These are phyloP conservation scores for Myrica gale DNA, from an alignment of 306 rosid genomes.

Conservation along the genomic window DNA sequence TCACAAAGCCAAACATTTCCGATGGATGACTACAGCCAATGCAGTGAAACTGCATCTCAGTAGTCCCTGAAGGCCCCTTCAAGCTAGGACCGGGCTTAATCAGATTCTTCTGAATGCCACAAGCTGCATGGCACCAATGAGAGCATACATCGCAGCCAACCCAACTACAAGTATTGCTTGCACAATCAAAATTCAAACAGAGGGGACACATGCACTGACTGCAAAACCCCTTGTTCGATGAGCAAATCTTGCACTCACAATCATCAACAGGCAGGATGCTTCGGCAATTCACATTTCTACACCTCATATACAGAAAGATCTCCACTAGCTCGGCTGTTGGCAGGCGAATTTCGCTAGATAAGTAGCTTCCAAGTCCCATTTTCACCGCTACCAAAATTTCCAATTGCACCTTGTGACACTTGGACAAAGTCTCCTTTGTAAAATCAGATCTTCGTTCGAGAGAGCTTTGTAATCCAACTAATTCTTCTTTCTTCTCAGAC, in stretches of 20 bases:
- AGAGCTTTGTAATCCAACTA: slow-evolving; percentile 57
- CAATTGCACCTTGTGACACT: slow-evolving; percentile 67
- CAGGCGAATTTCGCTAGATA: slow-evolving; percentile 49
- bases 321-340: slow-evolving; percentile 62
- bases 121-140: slow-evolving; percentile 98
- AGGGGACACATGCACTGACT: slow-evolving; percentile 95
- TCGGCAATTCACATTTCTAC: slow-evolving; percentile 79
- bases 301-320: slow-evolving; percentile 69
- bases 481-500: slow-evolving; percentile 76
- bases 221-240: slow-evolving; percentile 79
- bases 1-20: slow-evolving; percentile 97
- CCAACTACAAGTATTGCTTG: slow-evolving; percentile 94
- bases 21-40: slow-evolving; percentile 87
- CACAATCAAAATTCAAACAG: slow-evolving; percentile 94
- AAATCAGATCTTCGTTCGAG: slow-evolving; percentile 83
- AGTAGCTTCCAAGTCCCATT: slow-evolving; percentile 70
- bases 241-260: slow-evolving; percentile 94
- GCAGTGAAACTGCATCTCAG: slow-evolving; percentile 95
- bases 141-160: slow-evolving; percentile 96
- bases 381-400: slow-evolving; percentile 74
- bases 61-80: slow-evolving; percentile 83
- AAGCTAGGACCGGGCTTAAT: slow-evolving; percentile 90
- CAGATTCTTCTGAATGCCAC: slow-evolving; percentile 80
- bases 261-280: slow-evolving; percentile 83
- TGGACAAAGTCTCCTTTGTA: slow-evolving; percentile 67